phyloP scores from a whole-genome alignment of 2,329 filamentous ascomycete genomes.

The Westerdykella sp. region DNA sequence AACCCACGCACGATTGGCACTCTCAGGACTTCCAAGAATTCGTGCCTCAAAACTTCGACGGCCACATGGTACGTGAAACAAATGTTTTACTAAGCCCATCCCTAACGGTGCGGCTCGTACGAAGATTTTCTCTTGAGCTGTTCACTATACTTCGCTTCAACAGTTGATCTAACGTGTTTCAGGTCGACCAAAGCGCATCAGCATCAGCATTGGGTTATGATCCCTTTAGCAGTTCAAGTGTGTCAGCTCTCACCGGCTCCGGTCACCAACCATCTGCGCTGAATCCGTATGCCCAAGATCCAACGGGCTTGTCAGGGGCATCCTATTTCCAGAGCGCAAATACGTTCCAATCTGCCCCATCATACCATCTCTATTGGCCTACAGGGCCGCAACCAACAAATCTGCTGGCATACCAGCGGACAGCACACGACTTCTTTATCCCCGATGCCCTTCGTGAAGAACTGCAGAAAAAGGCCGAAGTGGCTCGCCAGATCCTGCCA shows the following conservation, averaged over 20 bases:
- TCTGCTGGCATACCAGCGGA: slow-evolving; percentile 75
- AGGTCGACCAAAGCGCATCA: slow-evolving; percentile 32
- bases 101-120: not conserved
- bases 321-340: slow-evolving; percentile 60
- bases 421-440: slow-evolving; percentile 86
- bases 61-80: slow-evolving; percentile 42
- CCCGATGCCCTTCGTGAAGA: slow-evolving; percentile 82
- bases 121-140: not conserved
- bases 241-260: slow-evolving; percentile 30
- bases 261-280: slow-evolving; percentile 38
- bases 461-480: slow-evolving; percentile 79
- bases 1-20: slow-evolving; percentile 44
- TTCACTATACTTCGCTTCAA: not conserved
- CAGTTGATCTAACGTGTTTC: not conserved
- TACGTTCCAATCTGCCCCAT: slow-evolving; percentile 50
- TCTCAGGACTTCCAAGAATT: slow-evolving; percentile 47
- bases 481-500: slow-evolving; percentile 75
- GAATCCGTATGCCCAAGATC: slow-evolving; percentile 71
- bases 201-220: slow-evolving; percentile 38
- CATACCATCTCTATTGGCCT: slow-evolving; percentile 86
- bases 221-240: slow-evolving; percentile 37
- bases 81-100: not conserved
- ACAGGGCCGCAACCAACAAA: slow-evolving; percentile 77
- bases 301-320: slow-evolving; percentile 52
- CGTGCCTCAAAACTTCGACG: slow-evolving; percentile 51